Evolutionary conservation across 768 basidiomycete species (phyloP).

Genomic region (Dentipellis sp.): DNA sequence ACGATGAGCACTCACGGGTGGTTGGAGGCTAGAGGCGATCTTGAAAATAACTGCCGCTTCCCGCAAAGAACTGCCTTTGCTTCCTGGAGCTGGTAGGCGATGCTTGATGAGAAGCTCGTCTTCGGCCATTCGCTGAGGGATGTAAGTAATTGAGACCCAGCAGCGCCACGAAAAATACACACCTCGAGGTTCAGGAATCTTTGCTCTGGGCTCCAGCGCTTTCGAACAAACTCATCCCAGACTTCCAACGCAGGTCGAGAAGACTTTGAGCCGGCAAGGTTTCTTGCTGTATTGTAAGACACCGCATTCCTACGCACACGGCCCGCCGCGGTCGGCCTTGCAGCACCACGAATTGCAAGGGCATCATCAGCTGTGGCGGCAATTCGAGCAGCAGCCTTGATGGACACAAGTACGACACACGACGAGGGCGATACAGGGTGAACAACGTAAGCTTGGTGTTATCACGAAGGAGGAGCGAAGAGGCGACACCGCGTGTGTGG

Average conservation of each 20-base stretch:
- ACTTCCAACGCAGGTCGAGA: constrained; percentile 41
- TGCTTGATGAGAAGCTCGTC: constrained; percentile 71
- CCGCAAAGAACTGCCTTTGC: constrained; percentile 45
- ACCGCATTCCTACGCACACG: constrained; percentile 55
- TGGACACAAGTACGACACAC: constrained; percentile 18
- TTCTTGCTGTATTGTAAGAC: constrained; percentile 16
- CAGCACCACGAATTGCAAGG: constrained; percentile 59
- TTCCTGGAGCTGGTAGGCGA: constrained; percentile 62
- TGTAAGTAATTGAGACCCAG: not conserved
- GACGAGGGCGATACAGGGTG: constrained; percentile 29
- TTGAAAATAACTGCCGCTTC: constrained; percentile 87
- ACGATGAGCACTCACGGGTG: constrained; percentile 40
- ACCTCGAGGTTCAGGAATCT: constrained; percentile 81
- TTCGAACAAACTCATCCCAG: constrained; percentile 71
- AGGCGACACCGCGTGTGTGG: constrained; percentile 12
- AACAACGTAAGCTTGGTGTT: constrained; percentile 31
- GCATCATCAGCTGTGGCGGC: constrained; percentile 32
- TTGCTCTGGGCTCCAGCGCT: constrained; percentile 59
- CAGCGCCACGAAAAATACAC: constrained; percentile 20
- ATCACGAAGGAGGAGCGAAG: constrained; percentile 18
- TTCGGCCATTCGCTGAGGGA: constrained; percentile 58
- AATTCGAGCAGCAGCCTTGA: constrained; percentile 34
- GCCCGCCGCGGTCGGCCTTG: constrained; percentile 37
- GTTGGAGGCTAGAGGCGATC: constrained; percentile 68
- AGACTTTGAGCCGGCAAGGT: constrained; percentile 14